Percentiles rank a stretch among this genome's conserved stretches.
Evolutionary conservation across 2,329 filamentous ascomycete genomes (phyloP).

Genomic region (Berkeleyomyces basicola): DNA sequence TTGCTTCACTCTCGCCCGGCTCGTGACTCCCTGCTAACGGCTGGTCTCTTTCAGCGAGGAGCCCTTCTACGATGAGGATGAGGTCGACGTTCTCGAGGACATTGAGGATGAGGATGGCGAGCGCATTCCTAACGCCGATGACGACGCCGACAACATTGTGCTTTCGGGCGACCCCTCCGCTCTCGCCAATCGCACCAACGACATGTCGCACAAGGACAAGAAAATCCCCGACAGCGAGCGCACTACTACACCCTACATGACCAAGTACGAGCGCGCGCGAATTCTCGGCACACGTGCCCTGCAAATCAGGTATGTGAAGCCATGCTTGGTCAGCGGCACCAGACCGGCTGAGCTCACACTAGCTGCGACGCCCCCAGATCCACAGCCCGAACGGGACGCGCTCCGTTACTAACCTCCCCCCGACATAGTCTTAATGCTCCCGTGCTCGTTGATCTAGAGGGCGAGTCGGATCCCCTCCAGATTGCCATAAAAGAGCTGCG

Average conservation of each 20-base stretch:
- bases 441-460: conserved; percentile 88
- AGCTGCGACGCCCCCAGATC: background rate
- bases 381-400: background rate
- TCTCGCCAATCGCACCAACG: conserved; percentile 34
- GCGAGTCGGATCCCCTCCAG: conserved; percentile 91
- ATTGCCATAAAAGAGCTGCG: conserved; percentile 95
- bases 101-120: conserved; percentile 37
- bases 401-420: background rate
- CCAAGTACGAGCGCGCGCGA: conserved; percentile 91
- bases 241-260: conserved; percentile 95
- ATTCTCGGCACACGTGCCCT: conserved; percentile 84
- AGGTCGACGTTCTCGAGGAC: conserved; percentile 37
- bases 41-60: conserved; percentile 36
- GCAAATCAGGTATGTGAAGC: conserved; percentile 67
- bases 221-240: conserved; percentile 80
- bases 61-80: conserved; percentile 56
- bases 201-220: conserved; percentile 54
- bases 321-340: background rate
- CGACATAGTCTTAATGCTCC: conserved; percentile 78
- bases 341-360: background rate
- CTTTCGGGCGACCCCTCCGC: conserved; percentile 45
- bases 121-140: conserved; percentile 34
- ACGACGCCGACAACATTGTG: conserved; percentile 42
- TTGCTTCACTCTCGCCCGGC: background rate
- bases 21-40: background rate